Evolutionary conservation across 176 grass and related monocot genomes (phyloP), one percentile per base, ranked within the genome.

Genomic region (sorghum (Sorghum bicolor)): DNA sequence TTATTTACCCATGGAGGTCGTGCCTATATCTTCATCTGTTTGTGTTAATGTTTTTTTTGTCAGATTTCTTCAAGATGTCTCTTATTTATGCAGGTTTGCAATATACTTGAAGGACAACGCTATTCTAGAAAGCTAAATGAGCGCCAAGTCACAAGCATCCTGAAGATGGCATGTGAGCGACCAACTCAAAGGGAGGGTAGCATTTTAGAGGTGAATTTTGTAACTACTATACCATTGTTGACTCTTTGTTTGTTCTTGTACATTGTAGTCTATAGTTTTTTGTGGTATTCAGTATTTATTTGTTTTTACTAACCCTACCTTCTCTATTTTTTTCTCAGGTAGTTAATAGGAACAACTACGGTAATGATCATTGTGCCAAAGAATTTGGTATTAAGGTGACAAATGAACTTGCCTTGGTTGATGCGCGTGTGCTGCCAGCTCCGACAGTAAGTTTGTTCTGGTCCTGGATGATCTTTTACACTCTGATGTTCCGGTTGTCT

Each of bases 1-100:
- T 17, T 98, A 91, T 85, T 78, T 98, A 25, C 91, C 93, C 12
- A 88, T 98, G 48, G 93, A 95, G 96, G 93, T 95, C 57, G 16
- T 64, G 10, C 20, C 47, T 83, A 40, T 89, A 32, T 64, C 41
- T n/a, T 64, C 20, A 14, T 24, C n/a, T 16, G 9, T 48, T 55
- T 7, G 10, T 13, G 1, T 80, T 4, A 36, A 50, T 50, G 11
- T n/a, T 38, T 79, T 38, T 79, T 66, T 24, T 68, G 11, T 80
- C 22, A 80, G 32, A 11, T 16, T 53, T 68, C 28, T 53, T 52
- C 8, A 63, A 8, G 2, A 80, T 67, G 20, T n/a, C 13, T 48
- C 20, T 17, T 67, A 30, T 29, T 28, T 87, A 4, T 91, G 25
- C 77, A 95, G 96, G 87, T 93, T 22, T 95, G 93, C 82, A 67